phyloP scores from a whole-genome alignment of 495 filamentous ascomycete genomes.

The Cercophora newfieldiana region DNA sequence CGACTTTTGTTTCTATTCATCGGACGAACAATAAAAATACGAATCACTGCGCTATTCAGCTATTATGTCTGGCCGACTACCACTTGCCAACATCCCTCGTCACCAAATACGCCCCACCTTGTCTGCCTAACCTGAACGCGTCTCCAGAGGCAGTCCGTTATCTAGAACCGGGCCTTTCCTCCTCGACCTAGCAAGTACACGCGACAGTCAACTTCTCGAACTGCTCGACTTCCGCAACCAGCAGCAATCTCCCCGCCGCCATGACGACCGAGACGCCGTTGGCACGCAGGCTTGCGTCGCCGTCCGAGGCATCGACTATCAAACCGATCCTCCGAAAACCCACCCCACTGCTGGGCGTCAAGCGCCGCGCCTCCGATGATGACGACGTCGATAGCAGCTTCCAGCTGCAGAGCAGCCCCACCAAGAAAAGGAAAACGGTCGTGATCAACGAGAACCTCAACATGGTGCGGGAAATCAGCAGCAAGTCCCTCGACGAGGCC shows the following conservation, averaged over 20 bases:
- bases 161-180: neutral
- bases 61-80: constrained; percentile 18
- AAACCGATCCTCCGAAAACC: constrained; percentile 49
- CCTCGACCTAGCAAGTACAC: neutral
- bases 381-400: constrained; percentile 45
- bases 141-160: neutral
- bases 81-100: constrained; percentile 8
- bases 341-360: constrained; percentile 35
- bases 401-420: constrained; percentile 50
- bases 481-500: constrained; percentile 51
- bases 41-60: neutral
- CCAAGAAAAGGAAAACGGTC: constrained; percentile 59
- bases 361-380: constrained; percentile 41
- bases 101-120: constrained; percentile 2
- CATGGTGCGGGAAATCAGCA: constrained; percentile 55
- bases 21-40: neutral
- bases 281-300: constrained; percentile 25
- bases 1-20: neutral
- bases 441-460: constrained; percentile 74
- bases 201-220: neutral
- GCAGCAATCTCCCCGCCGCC: neutral
- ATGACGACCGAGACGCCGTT: constrained; percentile 36
- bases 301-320: constrained; percentile 33
- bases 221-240: neutral
- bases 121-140: neutral